phyloP scores from a whole-genome alignment of 2,329 filamentous ascomycete genomes.

The Nothopassalora personata region DNA sequence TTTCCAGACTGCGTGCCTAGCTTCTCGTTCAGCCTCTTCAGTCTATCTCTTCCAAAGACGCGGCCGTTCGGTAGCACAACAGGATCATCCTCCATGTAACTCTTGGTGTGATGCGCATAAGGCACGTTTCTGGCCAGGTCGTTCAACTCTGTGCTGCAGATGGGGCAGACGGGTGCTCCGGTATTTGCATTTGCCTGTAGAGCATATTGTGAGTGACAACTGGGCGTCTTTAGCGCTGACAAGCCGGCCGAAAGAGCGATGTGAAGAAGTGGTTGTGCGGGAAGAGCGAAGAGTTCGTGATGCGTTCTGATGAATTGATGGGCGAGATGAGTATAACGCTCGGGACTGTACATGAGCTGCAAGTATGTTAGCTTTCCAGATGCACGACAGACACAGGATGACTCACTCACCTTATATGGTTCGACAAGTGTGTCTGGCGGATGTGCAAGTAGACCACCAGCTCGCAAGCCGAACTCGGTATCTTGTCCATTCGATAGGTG shows the following conservation, averaged over 20 bases:
- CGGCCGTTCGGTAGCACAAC: constrained; percentile 81
- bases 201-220: constrained; percentile 69
- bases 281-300: constrained; percentile 77
- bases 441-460: constrained; percentile 76
- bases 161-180: constrained; percentile 75
- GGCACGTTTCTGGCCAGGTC: constrained; percentile 82
- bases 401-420: constrained; percentile 53
- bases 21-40: constrained; percentile 75
- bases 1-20: constrained; percentile 60
- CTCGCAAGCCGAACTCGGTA: constrained; percentile 63
- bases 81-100: constrained; percentile 81
- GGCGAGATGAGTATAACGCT: constrained; percentile 72
- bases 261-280: constrained; percentile 77
- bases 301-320: constrained; percentile 79
- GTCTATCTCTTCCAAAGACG: constrained; percentile 70
- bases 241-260: constrained; percentile 86
- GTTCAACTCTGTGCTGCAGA: constrained; percentile 93
- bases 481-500: constrained; percentile 67
- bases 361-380: not conserved
- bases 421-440: constrained; percentile 55
- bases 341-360: constrained; percentile 65
- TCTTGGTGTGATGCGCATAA: constrained; percentile 93
- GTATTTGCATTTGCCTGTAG: constrained; percentile 57
- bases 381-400: not conserved
- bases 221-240: constrained; percentile 90